Percentiles rank a stretch among this genome's conserved stretches.
Conservation (phyloP, 140 eudicot species). For the Flaveria floridana region DNA sequence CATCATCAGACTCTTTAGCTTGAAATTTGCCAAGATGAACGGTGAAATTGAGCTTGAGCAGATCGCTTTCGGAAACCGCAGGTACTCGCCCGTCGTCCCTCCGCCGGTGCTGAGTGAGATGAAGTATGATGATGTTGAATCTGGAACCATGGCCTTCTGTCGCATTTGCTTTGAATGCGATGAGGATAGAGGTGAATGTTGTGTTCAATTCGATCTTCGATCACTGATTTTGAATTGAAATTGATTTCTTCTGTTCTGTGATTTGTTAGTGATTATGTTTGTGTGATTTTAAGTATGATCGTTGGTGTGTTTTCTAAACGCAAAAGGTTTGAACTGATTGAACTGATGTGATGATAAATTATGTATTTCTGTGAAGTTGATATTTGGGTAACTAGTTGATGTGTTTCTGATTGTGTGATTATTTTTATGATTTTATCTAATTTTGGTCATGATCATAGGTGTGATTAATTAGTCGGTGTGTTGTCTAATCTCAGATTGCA, state of each 20-base stretch:
- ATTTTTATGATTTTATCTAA: too few relatives aligned
- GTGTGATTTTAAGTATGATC: not conserved
- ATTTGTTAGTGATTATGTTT: not conserved
- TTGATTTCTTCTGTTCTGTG: constrained; percentile 9
- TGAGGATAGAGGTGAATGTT: constrained; percentile 49
- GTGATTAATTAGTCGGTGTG: not conserved
- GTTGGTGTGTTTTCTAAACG: not conserved
- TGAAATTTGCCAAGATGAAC: not conserved
- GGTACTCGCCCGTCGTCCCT: not conserved
- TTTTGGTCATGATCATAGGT: not conserved
- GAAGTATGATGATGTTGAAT: constrained; percentile 51
- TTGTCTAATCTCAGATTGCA: too few relatives aligned
- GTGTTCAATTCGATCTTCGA: not conserved
- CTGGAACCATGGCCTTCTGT: constrained; percentile 49
- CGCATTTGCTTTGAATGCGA: constrained; percentile 84
- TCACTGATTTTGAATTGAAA: constrained; percentile 7
- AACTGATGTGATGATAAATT: not conserved
- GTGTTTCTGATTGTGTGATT: not conserved
- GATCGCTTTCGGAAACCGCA: not conserved
- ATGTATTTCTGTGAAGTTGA: not conserved
- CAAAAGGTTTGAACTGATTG: constrained; percentile 7
- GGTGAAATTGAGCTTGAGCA: constrained; percentile 17
- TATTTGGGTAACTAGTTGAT: not conserved
- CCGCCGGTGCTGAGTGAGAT: constrained; percentile 21
- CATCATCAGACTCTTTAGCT: not conserved